phyloP scores from a whole-genome alignment of 2,329 filamentous ascomycete species.

The Fusarium metavorans region DNA sequence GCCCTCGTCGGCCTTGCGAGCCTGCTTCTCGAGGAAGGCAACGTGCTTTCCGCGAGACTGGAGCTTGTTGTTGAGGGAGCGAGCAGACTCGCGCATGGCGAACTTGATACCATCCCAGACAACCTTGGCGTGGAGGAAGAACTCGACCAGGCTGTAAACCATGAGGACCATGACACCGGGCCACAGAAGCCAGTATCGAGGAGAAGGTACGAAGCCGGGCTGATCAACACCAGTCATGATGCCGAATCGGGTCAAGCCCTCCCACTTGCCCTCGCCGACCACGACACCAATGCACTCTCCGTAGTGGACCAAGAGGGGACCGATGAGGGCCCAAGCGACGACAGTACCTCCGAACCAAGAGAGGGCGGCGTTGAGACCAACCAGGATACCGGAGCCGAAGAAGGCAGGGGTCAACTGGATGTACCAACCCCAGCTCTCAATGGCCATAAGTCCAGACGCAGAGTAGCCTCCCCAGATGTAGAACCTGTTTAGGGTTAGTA shows the following conservation, averaged over 20 bases:
- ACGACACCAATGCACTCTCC: conserved; percentile 63
- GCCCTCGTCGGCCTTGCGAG: conserved; percentile 49
- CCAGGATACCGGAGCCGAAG: conserved; percentile 67
- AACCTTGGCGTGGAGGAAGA: conserved; percentile 54
- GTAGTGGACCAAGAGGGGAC: conserved; percentile 59
- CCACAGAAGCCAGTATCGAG: conserved; percentile 59
- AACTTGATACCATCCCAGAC: conserved; percentile 52
- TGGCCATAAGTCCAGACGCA: conserved; percentile 59
- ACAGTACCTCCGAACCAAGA: conserved; percentile 69
- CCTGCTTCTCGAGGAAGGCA: conserved; percentile 51
- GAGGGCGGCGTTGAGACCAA: conserved; percentile 65
- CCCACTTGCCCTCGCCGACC: conserved; percentile 47
- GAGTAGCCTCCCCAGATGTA: conserved; percentile 67
- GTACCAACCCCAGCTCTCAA: conserved; percentile 73
- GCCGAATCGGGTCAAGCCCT: conserved; percentile 46
- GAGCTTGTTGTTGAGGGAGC: conserved; percentile 47
- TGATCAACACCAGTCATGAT: conserved; percentile 46
- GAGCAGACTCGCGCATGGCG: conserved; percentile 47
- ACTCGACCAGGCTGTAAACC: conserved; percentile 55
- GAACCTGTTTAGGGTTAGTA: conserved; percentile 45
- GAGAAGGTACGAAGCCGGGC: conserved; percentile 49
- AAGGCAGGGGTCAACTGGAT: conserved; percentile 71
- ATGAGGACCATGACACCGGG: conserved; percentile 59
- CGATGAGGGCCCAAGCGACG: conserved; percentile 67
- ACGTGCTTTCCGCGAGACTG: conserved; percentile 48